Conservation (phyloP, 139 green algal species). For the Eudorina sp. region DNA sequence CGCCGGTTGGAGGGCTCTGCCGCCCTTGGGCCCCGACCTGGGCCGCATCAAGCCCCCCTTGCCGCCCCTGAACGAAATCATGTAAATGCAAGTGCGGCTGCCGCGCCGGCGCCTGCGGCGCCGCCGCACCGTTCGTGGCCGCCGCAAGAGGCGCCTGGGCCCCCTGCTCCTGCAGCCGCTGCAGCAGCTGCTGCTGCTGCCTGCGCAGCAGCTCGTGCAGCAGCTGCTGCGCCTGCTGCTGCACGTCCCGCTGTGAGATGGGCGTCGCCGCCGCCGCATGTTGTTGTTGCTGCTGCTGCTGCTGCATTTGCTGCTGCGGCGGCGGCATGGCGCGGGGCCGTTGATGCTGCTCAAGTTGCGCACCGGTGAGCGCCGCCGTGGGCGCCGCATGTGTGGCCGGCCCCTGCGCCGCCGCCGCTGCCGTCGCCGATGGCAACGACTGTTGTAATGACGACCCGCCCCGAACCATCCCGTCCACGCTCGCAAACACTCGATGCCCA, state of each 20-base stretch:
- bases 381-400: background rate
- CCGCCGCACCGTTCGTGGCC: no score
- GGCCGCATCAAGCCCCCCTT: no score
- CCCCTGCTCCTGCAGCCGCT: background rate
- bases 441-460: no score
- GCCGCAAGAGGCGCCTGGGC: no score
- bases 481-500: no score
- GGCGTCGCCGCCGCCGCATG: background rate
- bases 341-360: background rate
- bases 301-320: background rate
- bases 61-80: no score
- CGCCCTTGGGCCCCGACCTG: no score
- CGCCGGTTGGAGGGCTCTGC: no score
- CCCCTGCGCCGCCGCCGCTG: background rate
- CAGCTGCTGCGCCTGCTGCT: constrained; percentile 20
- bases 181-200: constrained; percentile 2
- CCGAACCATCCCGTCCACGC: no score
- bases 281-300: background rate
- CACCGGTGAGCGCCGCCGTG: background rate
- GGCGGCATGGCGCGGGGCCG: background rate
- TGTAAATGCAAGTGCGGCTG: no score
- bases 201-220: background rate
- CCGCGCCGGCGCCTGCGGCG: no score
- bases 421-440: background rate
- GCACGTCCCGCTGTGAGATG: background rate